Evolutionary conservation across 2,329 filamentous ascomycete genomes (phyloP), one percentile per base, ranked within the genome.

Genomic region (Amauroascus verrucosus): DNA sequence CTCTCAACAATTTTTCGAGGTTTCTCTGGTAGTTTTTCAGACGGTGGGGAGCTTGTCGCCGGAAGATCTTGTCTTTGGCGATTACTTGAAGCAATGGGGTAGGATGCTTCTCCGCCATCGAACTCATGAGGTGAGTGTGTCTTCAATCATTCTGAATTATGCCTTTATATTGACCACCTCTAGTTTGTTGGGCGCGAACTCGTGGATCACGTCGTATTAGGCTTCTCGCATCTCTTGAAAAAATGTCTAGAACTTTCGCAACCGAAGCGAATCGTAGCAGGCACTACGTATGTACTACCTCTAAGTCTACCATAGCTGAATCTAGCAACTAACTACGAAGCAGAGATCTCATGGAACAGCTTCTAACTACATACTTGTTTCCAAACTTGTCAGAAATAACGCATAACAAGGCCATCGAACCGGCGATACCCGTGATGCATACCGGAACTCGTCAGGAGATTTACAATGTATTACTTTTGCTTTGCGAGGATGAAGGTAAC

Each of bases 311-410:
- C 16, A 2, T 14, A 16, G 28, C 20, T 24, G 18, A 16, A 16
- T 13, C 8, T 11, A 1, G 35, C 13, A 26, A 16, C 47, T 55
- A 47, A 55, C 32, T 24, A 1, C 24, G 16, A 16, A 8, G n/a
- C 57, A 72, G 71, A 46, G 62, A 66, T n/a, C 65, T 79, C 45
- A 72, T 75, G 8, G 70, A 73, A 49, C 68, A 69, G 2, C 64
- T 89, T 1, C 80, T 88, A 59, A 78, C 75, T 63, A 77, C 72
- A 53, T 83, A 85, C 60, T 70, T 89, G 0, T 88, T 88, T 59
- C 84, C 85, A 0, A 72, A 75, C 37, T 61, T 74, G 16, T 73
- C 71, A 1, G 62, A 67, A 6, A 56, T 62, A 3, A 61, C 64
- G 2, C 60, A 62, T 9, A 56, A 60, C 11, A 51, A 59, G 6